Percentiles rank a stretch among this genome's conserved stretches.
Conservation (phyloP, 768 basidiomycete species). For the Tricholoma terreum region DNA sequence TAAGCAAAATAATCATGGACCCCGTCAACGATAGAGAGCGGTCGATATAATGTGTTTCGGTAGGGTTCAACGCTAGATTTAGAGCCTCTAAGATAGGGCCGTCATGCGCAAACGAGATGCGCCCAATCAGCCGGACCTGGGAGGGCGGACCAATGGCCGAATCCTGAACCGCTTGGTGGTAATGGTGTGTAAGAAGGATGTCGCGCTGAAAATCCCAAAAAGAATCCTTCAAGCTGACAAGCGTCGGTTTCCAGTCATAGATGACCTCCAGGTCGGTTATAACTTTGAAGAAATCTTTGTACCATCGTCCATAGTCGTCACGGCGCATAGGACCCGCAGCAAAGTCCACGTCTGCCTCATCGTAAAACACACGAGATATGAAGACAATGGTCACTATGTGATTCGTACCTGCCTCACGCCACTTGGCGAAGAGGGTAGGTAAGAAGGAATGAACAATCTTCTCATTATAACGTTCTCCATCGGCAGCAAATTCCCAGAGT, state of each 20-base stretch:
- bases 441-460: slow-evolving; percentile 98
- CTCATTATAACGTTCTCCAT: slow-evolving; percentile 93
- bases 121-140: slow-evolving; percentile 70
- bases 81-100: slow-evolving; percentile 94
- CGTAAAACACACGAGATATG: slow-evolving; percentile 90
- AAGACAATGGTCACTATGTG: slow-evolving; percentile 94
- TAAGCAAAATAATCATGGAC: slow-evolving; percentile 76
- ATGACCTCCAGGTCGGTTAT: slow-evolving; percentile 90
- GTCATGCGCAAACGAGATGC: slow-evolving; percentile 84
- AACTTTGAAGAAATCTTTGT: slow-evolving; percentile 96
- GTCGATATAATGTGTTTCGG: slow-evolving; percentile 94
- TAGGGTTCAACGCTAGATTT: slow-evolving; percentile 88
- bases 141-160: slow-evolving; percentile 43
- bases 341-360: slow-evolving; percentile 72
- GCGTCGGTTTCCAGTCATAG: slow-evolving; percentile 82
- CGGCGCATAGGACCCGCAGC: slow-evolving; percentile 78
- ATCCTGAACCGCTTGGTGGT: slow-evolving; percentile 65
- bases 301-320: slow-evolving; percentile 76
- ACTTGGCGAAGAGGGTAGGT: slow-evolving; percentile 81
- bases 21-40: slow-evolving; percentile 91
- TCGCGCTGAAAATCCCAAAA: slow-evolving; percentile 91
- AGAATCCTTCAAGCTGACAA: slow-evolving; percentile 83
- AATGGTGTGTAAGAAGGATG: slow-evolving; percentile 86
- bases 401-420: slow-evolving; percentile 82
- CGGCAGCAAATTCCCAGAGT: slow-evolving; percentile 95